Evolutionary conservation across 495 filamentous ascomycete genomes (phyloP).

Genomic region (Aspergillus affinis): DNA sequence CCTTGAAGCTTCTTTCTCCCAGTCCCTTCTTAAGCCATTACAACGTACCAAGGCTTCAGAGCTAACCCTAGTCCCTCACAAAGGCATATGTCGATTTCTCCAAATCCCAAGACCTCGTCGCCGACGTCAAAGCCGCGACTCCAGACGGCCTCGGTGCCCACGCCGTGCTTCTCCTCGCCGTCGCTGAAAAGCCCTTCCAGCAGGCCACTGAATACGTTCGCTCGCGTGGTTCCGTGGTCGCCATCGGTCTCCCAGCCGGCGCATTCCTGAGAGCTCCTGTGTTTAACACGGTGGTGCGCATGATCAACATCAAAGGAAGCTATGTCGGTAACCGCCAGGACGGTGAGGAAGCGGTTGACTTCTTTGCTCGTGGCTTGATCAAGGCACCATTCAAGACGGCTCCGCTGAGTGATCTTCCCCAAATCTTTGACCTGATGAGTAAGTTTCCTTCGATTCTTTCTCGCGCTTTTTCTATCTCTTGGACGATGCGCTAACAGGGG

Average conservation of each 20-base stretch:
- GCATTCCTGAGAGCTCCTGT: constrained; percentile 81
- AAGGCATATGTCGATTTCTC: constrained; percentile 73
- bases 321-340: constrained; percentile 92
- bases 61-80: constrained; percentile 11
- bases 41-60: no score
- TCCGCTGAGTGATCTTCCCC: constrained; percentile 72
- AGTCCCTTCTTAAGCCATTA: neutral
- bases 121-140: constrained; percentile 76
- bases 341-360: constrained; percentile 81
- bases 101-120: constrained; percentile 70
- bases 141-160: constrained; percentile 80
- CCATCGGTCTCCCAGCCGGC: constrained; percentile 78
- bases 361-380: constrained; percentile 80
- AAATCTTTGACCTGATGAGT: constrained; percentile 74
- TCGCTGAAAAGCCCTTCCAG: constrained; percentile 88
- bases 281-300: constrained; percentile 79
- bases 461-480: neutral
- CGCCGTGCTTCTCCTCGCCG: constrained; percentile 82
- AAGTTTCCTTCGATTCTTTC: constrained; percentile 15
- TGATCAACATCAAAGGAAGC: constrained; percentile 90
- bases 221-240: constrained; percentile 73
- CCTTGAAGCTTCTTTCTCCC: neutral
- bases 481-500: constrained; percentile 5
- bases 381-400: constrained; percentile 81
- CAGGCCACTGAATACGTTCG: constrained; percentile 86